Evolutionary conservation across 1,139 yeast genomes (phyloP).

Genomic region (Blastobotrys proliferans): DNA sequence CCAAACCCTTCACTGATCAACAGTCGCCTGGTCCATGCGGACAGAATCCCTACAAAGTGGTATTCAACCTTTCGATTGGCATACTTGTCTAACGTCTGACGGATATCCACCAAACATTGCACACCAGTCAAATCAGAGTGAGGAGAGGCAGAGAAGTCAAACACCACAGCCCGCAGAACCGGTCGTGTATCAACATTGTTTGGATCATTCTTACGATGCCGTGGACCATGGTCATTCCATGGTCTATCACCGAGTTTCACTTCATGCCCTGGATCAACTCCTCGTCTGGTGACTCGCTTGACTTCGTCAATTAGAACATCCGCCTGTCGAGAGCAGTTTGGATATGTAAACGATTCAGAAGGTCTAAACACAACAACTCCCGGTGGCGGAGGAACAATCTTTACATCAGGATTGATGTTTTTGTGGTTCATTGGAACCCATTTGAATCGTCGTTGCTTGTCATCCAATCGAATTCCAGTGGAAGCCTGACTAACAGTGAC

Average conservation of each 20-base stretch:
- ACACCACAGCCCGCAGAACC: slow-evolving; percentile 60
- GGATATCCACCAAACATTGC: slow-evolving; percentile 71
- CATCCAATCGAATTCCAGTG: slow-evolving; percentile 5
- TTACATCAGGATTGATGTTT: slow-evolving; percentile 54
- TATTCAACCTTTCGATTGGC: slow-evolving; percentile 84
- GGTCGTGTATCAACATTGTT: slow-evolving; percentile 54
- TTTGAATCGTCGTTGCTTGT: slow-evolving; percentile 19
- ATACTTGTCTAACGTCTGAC: slow-evolving; percentile 66
- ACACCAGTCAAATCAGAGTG: slow-evolving; percentile 75
- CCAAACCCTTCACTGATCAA: slow-evolving; percentile 80
- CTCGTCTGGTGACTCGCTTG: slow-evolving; percentile 57
- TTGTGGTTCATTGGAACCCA: slow-evolving; percentile 76
- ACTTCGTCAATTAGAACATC: slow-evolving; percentile 70
- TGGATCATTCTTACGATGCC: slow-evolving; percentile 29
- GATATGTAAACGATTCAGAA: slow-evolving; percentile 73
- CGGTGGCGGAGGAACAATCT: slow-evolving; percentile 76
- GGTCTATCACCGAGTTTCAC: slow-evolving; percentile 65
- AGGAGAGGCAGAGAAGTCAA: slow-evolving; percentile 76
- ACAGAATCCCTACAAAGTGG: slow-evolving; percentile 80
- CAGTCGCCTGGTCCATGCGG: slow-evolving; percentile 83
- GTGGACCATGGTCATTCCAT: slow-evolving; percentile 88
- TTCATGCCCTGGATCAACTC: slow-evolving; percentile 41
- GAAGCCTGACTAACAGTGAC: not conserved
- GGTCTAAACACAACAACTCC: slow-evolving; percentile 87
- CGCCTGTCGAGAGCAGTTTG: slow-evolving; percentile 71